A percentile compares a stretch with the other conserved stretches of the same genome.
Conservation (phyloP, 306 rosid genomes). For the Citrullus colocynthis region DNA sequence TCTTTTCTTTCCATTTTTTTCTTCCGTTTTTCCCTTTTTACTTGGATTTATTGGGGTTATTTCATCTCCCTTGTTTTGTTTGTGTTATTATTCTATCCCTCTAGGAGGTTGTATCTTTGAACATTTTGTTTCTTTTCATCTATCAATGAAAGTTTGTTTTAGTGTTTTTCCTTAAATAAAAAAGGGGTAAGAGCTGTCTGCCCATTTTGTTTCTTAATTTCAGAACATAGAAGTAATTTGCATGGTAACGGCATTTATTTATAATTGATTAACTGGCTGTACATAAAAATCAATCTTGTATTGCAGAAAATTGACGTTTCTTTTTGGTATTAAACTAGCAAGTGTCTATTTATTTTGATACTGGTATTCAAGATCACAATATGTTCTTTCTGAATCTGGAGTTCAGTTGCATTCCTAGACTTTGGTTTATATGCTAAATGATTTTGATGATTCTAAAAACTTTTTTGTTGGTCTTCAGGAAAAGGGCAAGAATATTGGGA, state of each 20-base stretch:
- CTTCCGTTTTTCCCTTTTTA: no score
- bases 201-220: neutral
- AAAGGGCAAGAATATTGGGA: slow-evolving; percentile 87
- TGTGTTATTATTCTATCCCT: neutral
- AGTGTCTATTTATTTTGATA: neutral
- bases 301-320: neutral
- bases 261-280: neutral
- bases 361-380: neutral
- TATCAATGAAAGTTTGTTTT: neutral
- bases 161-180: neutral
- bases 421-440: neutral
- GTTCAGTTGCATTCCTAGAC: neutral
- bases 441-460: slow-evolving; percentile 7
- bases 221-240: neutral
- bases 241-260: neutral
- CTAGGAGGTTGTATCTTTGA: neutral
- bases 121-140: neutral
- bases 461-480: slow-evolving; percentile 29
- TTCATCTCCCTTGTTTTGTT: neutral
- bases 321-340: neutral
- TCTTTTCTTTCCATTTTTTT: no score
- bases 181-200: neutral
- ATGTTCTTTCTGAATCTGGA: neutral
- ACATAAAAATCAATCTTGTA: neutral
- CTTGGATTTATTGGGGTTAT: neutral